Evolutionary conservation across 257 asterid species (phyloP).

Genomic region (Solanum okadae): DNA sequence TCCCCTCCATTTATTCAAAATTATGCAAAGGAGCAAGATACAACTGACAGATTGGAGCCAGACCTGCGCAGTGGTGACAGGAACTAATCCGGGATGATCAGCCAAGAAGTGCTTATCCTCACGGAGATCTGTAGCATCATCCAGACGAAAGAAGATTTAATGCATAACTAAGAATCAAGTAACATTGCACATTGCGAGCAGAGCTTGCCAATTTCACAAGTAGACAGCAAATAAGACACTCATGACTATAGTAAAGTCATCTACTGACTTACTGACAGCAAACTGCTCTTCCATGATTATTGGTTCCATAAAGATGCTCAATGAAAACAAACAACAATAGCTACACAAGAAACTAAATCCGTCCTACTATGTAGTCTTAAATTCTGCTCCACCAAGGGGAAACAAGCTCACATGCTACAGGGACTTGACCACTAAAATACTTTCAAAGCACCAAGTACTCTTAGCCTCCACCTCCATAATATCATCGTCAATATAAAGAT

Average conservation of each 20-base stretch:
- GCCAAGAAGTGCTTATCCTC: conserved; percentile 86
- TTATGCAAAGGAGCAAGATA: not conserved
- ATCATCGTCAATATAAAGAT: not conserved
- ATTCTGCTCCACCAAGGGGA: not conserved
- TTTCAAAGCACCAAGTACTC: not conserved
- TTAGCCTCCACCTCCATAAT: not conserved
- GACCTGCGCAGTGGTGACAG: conserved; percentile 82
- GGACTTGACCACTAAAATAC: not conserved
- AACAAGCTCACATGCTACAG: not conserved
- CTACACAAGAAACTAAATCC: not conserved
- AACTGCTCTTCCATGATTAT: not conserved
- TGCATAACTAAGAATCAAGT: not conserved
- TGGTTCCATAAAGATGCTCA: not conserved
- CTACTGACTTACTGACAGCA: not conserved
- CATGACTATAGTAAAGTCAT: not conserved
- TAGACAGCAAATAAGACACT: not conserved
- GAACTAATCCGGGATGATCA: conserved; percentile 86
- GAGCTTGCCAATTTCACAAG: not conserved
- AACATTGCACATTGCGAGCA: not conserved
- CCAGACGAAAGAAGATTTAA: not conserved
- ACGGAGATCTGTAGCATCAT: conserved; percentile 59
- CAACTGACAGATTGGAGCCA: conserved; percentile 6
- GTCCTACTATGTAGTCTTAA: not conserved
- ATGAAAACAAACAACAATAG: not conserved
- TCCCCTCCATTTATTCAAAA: not conserved